phyloP scores from a whole-genome alignment of 1,139 yeast species.

The Petasospora rhodanensis region DNA sequence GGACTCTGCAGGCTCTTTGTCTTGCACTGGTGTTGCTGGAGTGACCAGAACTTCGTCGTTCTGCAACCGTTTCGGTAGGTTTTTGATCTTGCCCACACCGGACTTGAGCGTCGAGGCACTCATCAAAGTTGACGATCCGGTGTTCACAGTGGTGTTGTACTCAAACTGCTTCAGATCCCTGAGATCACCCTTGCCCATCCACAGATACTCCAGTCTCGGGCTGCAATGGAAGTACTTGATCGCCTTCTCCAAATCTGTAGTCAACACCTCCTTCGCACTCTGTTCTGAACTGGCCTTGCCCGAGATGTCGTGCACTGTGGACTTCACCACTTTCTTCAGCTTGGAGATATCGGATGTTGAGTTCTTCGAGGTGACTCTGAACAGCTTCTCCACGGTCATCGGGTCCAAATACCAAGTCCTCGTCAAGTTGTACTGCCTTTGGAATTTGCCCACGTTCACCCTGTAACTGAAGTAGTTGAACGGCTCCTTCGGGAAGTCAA shows the following conservation, averaged over 20 bases:
- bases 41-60: constrained; percentile 10
- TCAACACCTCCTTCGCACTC: constrained; percentile 43
- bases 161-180: constrained; percentile 24
- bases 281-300: constrained; percentile 35
- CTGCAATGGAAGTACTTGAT: constrained; percentile 40
- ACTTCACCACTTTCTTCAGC: constrained; percentile 62
- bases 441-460: constrained; percentile 61
- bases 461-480: constrained; percentile 67
- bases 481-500: constrained; percentile 84
- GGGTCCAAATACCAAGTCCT: constrained; percentile 58
- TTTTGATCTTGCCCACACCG: constrained; percentile 30
- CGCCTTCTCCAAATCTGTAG: constrained; percentile 44
- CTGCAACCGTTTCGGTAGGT: constrained; percentile 24
- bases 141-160: constrained; percentile 15
- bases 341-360: constrained; percentile 52
- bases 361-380: constrained; percentile 52
- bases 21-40: constrained; percentile 1
- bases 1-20: constrained; percentile 4
- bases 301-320: constrained; percentile 67
- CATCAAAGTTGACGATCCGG: constrained; percentile 4
- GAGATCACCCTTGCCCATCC: constrained; percentile 42
- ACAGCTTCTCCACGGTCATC: constrained; percentile 56
- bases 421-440: constrained; percentile 59
- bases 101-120: constrained; percentile 22
- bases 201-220: constrained; percentile 41